Evolutionary conservation across 257 asterid species (phyloP).

Genomic region (Eustoma russellianum): DNA sequence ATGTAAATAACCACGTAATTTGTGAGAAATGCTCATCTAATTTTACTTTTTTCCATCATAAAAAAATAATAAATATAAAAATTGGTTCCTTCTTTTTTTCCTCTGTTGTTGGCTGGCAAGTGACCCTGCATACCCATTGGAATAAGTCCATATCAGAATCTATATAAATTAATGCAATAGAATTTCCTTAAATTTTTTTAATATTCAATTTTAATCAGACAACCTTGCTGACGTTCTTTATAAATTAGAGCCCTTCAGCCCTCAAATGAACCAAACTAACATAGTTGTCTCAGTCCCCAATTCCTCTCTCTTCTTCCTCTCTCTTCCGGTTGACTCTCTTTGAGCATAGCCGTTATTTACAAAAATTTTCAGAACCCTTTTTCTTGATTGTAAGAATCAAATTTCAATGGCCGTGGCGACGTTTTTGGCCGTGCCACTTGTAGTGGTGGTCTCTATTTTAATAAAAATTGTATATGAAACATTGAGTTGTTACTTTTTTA

Average conservation of each 20-base stretch:
- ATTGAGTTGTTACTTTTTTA: slow-evolving; percentile 48
- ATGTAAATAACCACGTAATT: too few relatives aligned
- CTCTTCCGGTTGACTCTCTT: background rate
- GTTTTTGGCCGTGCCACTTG: slow-evolving; percentile 4
- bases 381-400: too few relatives aligned
- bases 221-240: background rate
- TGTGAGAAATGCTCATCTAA: too few relatives aligned
- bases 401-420: slow-evolving; percentile 27
- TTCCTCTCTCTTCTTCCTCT: background rate
- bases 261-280: background rate
- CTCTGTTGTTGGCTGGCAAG: too few relatives aligned
- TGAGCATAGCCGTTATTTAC: background rate
- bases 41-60: too few relatives aligned
- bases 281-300: background rate
- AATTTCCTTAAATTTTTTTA: too few relatives aligned
- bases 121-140: too few relatives aligned
- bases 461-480: slow-evolving; percentile 36
- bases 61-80: too few relatives aligned
- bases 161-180: too few relatives aligned
- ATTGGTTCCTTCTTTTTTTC: too few relatives aligned
- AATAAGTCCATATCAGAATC: too few relatives aligned
- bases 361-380: background rate
- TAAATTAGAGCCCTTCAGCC: slow-evolving; percentile 6
- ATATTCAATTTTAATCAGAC: too few relatives aligned
- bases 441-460: slow-evolving; percentile 16